A percentile compares a stretch with the other conserved stretches of the same genome.
phyloP scores from a whole-genome alignment of 768 basidiomycete species.

The Podaxis sp. region DNA sequence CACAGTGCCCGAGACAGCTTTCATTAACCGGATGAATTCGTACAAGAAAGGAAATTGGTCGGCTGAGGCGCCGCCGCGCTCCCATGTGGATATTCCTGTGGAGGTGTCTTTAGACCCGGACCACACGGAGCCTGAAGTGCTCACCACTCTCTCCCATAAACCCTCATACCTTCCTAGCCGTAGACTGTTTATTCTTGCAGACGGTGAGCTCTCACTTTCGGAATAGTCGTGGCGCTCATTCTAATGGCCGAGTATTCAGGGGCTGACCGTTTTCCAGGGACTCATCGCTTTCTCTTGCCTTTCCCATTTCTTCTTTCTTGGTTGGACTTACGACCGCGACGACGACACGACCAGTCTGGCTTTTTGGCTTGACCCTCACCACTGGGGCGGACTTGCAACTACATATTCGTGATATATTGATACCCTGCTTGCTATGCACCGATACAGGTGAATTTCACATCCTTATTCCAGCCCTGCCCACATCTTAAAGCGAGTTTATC shows the following conservation, averaged over 20 bases:
- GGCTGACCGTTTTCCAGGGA: not conserved
- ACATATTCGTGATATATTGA: not conserved
- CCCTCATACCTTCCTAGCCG: not conserved
- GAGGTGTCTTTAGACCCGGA: not conserved
- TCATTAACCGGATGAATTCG: not conserved
- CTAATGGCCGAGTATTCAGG: not conserved
- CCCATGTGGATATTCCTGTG: not conserved
- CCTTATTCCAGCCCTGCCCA: not conserved
- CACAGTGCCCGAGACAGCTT: not conserved
- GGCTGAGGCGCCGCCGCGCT: not conserved
- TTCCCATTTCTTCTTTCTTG: not conserved
- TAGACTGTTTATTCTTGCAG: not conserved
- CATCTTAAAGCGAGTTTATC: not conserved
- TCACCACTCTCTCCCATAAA: not conserved
- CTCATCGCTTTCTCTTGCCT: not conserved
- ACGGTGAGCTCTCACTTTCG: not conserved
- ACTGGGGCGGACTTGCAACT: not conserved
- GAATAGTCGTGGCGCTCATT: not conserved
- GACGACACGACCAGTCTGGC: not conserved
- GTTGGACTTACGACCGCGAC: not conserved
- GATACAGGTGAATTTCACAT: constrained; percentile 18
- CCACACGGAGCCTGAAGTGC: not conserved
- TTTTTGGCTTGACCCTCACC: not conserved
- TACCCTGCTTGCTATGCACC: not conserved
- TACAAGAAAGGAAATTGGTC: not conserved